Evolutionary conservation across 257 asterid genomes (phyloP).

Genomic region (Rubia yunnanensis): DNA sequence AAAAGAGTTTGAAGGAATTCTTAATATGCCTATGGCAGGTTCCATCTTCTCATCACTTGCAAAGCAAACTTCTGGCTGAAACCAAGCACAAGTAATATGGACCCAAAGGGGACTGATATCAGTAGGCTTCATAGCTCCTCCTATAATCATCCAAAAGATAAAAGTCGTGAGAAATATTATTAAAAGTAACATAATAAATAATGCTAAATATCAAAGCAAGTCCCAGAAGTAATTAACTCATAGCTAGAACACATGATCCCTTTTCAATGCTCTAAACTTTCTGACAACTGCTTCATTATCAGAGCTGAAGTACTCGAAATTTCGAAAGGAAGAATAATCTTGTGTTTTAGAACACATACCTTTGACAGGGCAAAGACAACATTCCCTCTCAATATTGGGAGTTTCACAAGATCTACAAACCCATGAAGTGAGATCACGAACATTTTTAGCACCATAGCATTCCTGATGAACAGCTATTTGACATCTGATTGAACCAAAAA

Average conservation of each 20-base stretch:
- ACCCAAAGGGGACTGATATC: constrained; percentile 88
- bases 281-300: background rate
- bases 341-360: constrained; percentile 32
- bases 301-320: background rate
- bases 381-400: constrained; percentile 86
- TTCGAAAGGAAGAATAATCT: background rate
- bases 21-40: constrained; percentile 90
- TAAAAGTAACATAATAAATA: background rate
- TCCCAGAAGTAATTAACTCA: background rate
- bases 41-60: constrained; percentile 94
- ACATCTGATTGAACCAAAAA: constrained; percentile 47
- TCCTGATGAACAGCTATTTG: constrained; percentile 99
- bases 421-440: constrained; percentile 94
- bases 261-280: background rate
- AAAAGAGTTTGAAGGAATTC: constrained; percentile 84
- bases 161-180: background rate
- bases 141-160: constrained; percentile 33
- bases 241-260: background rate
- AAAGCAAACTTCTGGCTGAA: constrained; percentile 97
- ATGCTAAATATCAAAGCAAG: background rate
- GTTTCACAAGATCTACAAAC: constrained; percentile 97
- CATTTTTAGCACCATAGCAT: constrained; percentile 97
- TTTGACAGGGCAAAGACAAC: constrained; percentile 99
- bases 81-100: constrained; percentile 99
- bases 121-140: constrained; percentile 97